Conservation (phyloP, 2,329 filamentous ascomycete genomes). For the Drechslerella stenobrocha region DNA sequence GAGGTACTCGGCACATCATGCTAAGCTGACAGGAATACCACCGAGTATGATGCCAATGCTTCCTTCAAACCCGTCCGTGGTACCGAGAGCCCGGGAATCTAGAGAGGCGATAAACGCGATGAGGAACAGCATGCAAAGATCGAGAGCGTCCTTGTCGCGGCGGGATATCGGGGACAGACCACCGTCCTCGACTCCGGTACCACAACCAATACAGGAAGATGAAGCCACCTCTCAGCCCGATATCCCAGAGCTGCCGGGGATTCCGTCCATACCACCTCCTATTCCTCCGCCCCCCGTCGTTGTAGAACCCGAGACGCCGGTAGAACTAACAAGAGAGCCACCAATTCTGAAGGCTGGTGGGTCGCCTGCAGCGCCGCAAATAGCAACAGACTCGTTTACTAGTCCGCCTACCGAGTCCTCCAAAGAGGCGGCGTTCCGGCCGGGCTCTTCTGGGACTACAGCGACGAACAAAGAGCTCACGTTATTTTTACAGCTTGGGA, state of each 20-base stretch:
- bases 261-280: background rate
- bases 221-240: background rate
- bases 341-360: slow-evolving; percentile 16
- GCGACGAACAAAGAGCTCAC: slow-evolving; percentile 79
- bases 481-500: slow-evolving; percentile 93
- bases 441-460: slow-evolving; percentile 25
- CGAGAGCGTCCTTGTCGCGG: slow-evolving; percentile 12
- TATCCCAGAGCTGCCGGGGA: background rate
- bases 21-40: slow-evolving; percentile 82
- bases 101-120: slow-evolving; percentile 52
- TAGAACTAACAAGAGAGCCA: slow-evolving; percentile 46
- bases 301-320: slow-evolving; percentile 46
- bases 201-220: slow-evolving; percentile 30
- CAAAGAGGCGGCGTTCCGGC: slow-evolving; percentile 40
- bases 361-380: background rate
- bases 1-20: slow-evolving; percentile 93
- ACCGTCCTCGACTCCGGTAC: slow-evolving; percentile 23
- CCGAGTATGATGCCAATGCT: slow-evolving; percentile 83
- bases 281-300: slow-evolving; percentile 22
- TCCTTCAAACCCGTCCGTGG: slow-evolving; percentile 60
- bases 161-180: slow-evolving; percentile 17
- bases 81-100: slow-evolving; percentile 51
- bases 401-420: slow-evolving; percentile 20
- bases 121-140: slow-evolving; percentile 36
- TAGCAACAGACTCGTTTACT: background rate